phyloP scores from a whole-genome alignment of 306 rosid genomes.

The Cicer arietinum region DNA sequence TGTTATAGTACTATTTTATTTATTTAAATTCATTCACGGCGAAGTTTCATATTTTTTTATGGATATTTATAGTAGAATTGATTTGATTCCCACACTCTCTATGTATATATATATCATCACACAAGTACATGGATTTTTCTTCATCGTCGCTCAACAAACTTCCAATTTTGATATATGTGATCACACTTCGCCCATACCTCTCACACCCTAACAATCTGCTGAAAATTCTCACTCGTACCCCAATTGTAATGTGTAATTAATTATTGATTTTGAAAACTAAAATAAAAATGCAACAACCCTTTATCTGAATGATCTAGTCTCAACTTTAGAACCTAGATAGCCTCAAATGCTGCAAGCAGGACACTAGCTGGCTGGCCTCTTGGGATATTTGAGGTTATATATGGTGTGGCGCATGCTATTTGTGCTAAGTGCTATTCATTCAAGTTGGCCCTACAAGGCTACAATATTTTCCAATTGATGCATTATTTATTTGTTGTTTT shows the following conservation, averaged over 20 bases:
- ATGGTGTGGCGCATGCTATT: not conserved
- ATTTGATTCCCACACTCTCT: too few species aligned
- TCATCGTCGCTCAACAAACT: not conserved
- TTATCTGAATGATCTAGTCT: not conserved
- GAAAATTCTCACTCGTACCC: not conserved
- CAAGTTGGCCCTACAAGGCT: constrained; percentile 51
- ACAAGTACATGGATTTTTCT: not conserved
- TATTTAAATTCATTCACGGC: too few species aligned
- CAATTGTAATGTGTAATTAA: not conserved
- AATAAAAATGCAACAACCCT: not conserved
- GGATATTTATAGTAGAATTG: too few species aligned
- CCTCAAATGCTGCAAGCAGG: constrained; percentile 8
- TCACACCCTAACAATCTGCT: not conserved
- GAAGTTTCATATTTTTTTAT: too few species aligned
- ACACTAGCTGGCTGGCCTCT: not conserved
- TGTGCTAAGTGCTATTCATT: constrained; percentile 1
- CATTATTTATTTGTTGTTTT: constrained; percentile 31
- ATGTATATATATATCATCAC: too few species aligned
- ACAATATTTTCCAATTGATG: constrained; percentile 25
- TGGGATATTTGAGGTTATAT: not conserved
- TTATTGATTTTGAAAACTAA: not conserved
- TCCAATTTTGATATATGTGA: not conserved
- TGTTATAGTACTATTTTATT: too few species aligned
- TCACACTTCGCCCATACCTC: not conserved
- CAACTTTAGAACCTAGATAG: not conserved